These are phyloP conservation scores for Barnettozyma hawaiiensis DNA, from an alignment of 1,139 yeast species.

Conservation along the genomic window DNA sequence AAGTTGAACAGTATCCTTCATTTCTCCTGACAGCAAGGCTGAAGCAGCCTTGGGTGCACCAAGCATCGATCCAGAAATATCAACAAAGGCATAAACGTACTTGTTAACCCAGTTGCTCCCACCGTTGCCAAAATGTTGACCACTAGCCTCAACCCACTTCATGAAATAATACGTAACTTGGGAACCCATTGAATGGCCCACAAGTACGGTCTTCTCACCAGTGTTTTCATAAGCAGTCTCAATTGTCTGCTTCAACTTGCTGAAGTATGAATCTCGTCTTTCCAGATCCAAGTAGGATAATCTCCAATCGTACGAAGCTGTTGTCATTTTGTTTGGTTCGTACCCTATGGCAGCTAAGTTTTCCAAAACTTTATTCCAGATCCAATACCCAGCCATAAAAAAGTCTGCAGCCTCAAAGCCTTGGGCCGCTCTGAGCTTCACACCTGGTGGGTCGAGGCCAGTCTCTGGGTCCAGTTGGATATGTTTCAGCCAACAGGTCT, in stretches of 20 bases:
- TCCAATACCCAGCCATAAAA: constrained; percentile 97
- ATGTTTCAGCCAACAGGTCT: constrained; percentile 89
- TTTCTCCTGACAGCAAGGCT: constrained; percentile 90
- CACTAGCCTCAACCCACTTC: constrained; percentile 94
- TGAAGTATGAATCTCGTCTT: constrained; percentile 76
- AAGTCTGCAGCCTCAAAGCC: constrained; percentile 98
- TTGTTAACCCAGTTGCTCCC: constrained; percentile 85
- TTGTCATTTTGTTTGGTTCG: constrained; percentile 82
- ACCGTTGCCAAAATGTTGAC: constrained; percentile 77
- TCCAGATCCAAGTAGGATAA: constrained; percentile 86
- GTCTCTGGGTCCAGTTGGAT: constrained; percentile 85
- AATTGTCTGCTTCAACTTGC: constrained; percentile 64
- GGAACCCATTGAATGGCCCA: constrained; percentile 96
- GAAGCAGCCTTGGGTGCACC: constrained; percentile 95
- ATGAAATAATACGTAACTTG: constrained; percentile 82
- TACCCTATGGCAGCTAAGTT: constrained; percentile 92
- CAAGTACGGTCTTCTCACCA: constrained; percentile 71
- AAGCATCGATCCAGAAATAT: constrained; percentile 79
- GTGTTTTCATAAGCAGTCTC: constrained; percentile 47
- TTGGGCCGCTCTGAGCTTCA: constrained; percentile 82
- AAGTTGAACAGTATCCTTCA: constrained; percentile 94
- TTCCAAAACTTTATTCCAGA: constrained; percentile 92
- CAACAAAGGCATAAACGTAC: constrained; percentile 71
- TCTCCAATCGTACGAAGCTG: constrained; percentile 96
- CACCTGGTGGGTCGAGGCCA: constrained; percentile 84